phyloP scores from a whole-genome alignment of 306 rosid genomes.

The Trifolium repens region DNA sequence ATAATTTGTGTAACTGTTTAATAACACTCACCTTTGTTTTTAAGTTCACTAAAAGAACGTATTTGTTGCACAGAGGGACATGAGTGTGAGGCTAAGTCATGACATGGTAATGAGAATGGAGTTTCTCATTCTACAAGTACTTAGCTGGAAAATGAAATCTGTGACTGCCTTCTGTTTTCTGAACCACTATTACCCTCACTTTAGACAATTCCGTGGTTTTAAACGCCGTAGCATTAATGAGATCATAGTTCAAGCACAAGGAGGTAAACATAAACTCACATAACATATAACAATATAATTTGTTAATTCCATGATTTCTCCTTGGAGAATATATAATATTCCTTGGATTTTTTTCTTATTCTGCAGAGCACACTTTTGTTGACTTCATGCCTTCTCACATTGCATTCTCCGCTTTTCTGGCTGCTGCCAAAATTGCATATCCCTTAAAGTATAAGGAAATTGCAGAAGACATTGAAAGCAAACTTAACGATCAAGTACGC shows the following conservation, averaged over 20 bases:
- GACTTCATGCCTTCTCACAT: conserved; percentile 31
- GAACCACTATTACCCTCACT: conserved; percentile 15
- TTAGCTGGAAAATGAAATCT: conserved; percentile 26
- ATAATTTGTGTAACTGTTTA: too few species aligned
- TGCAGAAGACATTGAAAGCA: neutral
- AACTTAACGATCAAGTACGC: neutral
- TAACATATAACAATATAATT: neutral
- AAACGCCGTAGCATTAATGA: conserved; percentile 32
- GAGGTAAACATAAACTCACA: conserved; percentile 25
- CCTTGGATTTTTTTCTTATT: neutral
- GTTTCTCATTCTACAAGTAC: conserved; percentile 29
- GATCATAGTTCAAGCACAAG: conserved; percentile 42
- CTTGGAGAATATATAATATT: neutral
- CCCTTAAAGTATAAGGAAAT: neutral
- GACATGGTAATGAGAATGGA: neutral
- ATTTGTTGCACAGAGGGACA: neutral
- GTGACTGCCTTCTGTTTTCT: conserved; percentile 36
- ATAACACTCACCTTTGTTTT: neutral
- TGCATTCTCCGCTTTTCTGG: conserved; percentile 32
- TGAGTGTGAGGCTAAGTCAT: neutral
- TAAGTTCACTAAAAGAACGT: neutral
- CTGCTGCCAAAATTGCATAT: conserved; percentile 19
- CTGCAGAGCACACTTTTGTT: conserved; percentile 1
- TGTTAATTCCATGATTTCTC: neutral
- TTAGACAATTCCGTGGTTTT: conserved; percentile 3